Conservation (phyloP, 2,329 filamentous ascomycete genomes). For the Exophiala viscosa region DNA sequence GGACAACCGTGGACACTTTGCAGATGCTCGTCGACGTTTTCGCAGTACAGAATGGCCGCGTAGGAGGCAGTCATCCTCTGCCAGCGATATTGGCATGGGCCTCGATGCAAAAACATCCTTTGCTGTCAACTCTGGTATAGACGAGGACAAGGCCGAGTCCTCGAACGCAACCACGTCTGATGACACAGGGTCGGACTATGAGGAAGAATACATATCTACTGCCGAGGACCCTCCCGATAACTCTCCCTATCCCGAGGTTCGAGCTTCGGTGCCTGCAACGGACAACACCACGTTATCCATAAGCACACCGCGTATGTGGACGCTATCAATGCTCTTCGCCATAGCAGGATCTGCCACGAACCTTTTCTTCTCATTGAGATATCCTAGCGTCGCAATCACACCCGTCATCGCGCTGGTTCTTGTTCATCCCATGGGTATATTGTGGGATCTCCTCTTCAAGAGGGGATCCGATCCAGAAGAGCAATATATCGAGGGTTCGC, state of each 20-base stretch:
- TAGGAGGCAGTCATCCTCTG: slow-evolving; percentile 30
- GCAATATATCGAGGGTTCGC: slow-evolving; percentile 56
- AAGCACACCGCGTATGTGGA: slow-evolving; percentile 82
- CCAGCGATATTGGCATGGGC: slow-evolving; percentile 34
- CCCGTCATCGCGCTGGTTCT: slow-evolving; percentile 82
- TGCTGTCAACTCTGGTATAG: slow-evolving; percentile 22
- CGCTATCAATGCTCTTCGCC: slow-evolving; percentile 72
- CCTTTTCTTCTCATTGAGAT: slow-evolving; percentile 83
- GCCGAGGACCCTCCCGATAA: slow-evolving; percentile 37
- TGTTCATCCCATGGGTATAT: slow-evolving; percentile 74
- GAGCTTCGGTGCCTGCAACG: slow-evolving; percentile 71
- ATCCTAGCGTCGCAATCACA: slow-evolving; percentile 84
- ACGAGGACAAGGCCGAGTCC: slow-evolving; percentile 25
- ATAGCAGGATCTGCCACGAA: slow-evolving; percentile 79
- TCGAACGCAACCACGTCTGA: slow-evolving; percentile 30
- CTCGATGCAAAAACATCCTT: slow-evolving; percentile 34
- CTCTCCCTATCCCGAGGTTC: slow-evolving; percentile 65
- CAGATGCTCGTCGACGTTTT: slow-evolving; percentile 9
- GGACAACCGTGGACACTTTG: slow-evolving; percentile 8
- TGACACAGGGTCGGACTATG: slow-evolving; percentile 32
- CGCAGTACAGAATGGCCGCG: slow-evolving; percentile 17
- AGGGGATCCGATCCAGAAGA: slow-evolving; percentile 52
- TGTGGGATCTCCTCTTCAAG: slow-evolving; percentile 74
- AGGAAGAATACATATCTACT: slow-evolving; percentile 31
- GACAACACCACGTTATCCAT: slow-evolving; percentile 77